phyloP scores from a whole-genome alignment of 371 early-diverging fungal species.

The Apophysomyces elegans region DNA sequence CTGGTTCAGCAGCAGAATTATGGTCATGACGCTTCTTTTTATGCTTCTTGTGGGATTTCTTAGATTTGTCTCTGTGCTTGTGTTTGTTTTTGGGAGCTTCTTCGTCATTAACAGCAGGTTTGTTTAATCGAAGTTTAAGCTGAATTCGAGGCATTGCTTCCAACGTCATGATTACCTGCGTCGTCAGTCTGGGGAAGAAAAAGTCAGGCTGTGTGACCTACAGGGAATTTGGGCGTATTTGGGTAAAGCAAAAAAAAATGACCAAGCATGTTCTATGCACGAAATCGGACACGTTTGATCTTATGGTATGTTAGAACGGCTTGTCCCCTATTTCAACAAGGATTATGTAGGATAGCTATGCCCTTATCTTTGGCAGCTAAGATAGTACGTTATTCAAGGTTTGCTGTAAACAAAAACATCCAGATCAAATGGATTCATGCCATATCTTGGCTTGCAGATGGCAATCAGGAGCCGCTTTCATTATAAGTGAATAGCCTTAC shows the following conservation, averaged over 20 bases:
- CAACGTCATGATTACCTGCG: not conserved
- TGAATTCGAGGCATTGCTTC: slow-evolving; percentile 28
- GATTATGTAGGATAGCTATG: too few relatives aligned
- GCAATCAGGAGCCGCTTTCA: too few relatives aligned
- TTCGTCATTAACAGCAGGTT: slow-evolving; percentile 15
- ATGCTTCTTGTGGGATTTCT: slow-evolving; percentile 47
- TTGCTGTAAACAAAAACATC: too few relatives aligned
- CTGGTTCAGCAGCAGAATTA: slow-evolving; percentile 17
- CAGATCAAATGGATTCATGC: too few relatives aligned
- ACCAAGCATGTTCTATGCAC: not conserved
- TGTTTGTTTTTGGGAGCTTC: slow-evolving; percentile 35
- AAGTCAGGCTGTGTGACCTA: slow-evolving; percentile 10
- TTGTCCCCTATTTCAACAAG: too few relatives aligned
- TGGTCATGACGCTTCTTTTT: slow-evolving; percentile 25
- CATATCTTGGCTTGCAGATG: too few relatives aligned
- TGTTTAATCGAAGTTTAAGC: slow-evolving; percentile 40
- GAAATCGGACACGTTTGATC: too few relatives aligned
- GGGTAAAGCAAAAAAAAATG: not conserved
- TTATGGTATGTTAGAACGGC: too few relatives aligned
- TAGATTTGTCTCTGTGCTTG: slow-evolving; percentile 31
- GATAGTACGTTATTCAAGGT: too few relatives aligned
- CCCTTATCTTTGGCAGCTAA: too few relatives aligned
- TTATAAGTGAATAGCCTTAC: too few relatives aligned
- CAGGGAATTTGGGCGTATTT: not conserved
- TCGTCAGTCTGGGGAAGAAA: not conserved